Evolutionary conservation across 331 rosid species (phyloP), one percentile per base, ranked within the genome.

Genomic region (Telfairia occidentalis): DNA sequence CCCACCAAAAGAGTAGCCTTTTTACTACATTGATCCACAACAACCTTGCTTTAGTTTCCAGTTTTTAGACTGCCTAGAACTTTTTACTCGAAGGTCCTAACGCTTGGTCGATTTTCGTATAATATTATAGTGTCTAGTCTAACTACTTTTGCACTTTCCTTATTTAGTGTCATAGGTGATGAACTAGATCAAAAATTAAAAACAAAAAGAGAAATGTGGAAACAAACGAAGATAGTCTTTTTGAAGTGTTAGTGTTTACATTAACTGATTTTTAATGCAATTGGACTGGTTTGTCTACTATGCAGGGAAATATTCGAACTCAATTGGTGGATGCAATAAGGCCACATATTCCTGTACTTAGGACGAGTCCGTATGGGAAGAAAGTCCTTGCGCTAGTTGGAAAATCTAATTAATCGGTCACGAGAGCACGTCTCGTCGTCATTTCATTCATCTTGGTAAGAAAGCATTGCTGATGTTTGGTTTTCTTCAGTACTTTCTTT

Each of bases 291-390:
- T 34, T 46, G 10, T 70, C 26, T 64, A 35, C 5, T 63, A n/a
- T 65, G 35, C 86, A 85, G 91, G 91, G 89, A 53, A 49, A 42
- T 57, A 78, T 82, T 21, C 79, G 67, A 64, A 26, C 80, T 69
- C 81, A 72, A 46, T 45, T 85, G 74, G 82, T 81, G 73, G 85
- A 81, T 30, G 85, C 89, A 12, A 83, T 87, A 82, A 85, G 78
- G 76, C 83, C 78, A 7, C 85, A 81, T 23, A 37, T 73, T 63
- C 79, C 86, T 8, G 78, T 69, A 30, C 87, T 87, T 34, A 85
- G 83, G 46, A 78, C 75, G 23, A 85, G 85, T 76, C 91, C 89
- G 15, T 83, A 79, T 0, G 91, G 89, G 81, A 87, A 83, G 81
- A 85, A 87, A 72, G 80, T 87, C 75, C 87, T 85, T 72, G 77